These are phyloP conservation scores for Nicotiana tabacum DNA, from an alignment of 257 asterid genomes.

Conservation along the genomic window DNA sequence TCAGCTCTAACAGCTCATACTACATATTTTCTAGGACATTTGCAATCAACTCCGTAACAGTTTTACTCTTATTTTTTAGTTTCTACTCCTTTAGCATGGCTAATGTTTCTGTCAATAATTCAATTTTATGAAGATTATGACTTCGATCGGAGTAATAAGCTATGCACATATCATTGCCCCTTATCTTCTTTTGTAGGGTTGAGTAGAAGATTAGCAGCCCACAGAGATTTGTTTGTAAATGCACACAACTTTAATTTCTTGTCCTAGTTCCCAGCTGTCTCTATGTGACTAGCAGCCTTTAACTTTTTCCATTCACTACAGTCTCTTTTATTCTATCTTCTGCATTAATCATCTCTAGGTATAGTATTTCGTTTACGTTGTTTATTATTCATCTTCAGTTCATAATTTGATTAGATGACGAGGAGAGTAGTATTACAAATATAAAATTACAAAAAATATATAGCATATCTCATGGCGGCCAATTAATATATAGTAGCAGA, in stretches of 20 bases:
- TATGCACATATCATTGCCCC: neutral
- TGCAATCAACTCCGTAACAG: too few species aligned
- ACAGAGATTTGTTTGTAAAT: neutral
- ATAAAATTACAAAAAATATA: neutral
- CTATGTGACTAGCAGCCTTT: neutral
- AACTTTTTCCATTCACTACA: neutral
- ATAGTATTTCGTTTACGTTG: neutral
- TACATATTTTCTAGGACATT: too few species aligned
- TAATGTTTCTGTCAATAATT: too few species aligned
- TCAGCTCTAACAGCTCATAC: neutral
- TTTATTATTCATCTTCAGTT: neutral
- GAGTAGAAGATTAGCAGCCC: neutral
- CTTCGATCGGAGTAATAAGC: neutral
- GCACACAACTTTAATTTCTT: neutral
- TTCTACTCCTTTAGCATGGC: too few species aligned
- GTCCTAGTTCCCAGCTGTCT: neutral
- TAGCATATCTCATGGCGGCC: neutral
- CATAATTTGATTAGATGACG: neutral
- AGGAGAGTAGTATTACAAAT: neutral
- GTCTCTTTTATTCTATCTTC: neutral
- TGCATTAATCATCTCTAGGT: neutral
- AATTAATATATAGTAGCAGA: neutral
- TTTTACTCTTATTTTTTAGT: too few species aligned
- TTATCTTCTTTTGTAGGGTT: slow-evolving; percentile 1
- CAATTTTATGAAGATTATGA: too few species aligned